These are phyloP conservation scores for Claviceps fusiformis DNA, from an alignment of 2,329 filamentous ascomycete species.

Conservation along the genomic window DNA sequence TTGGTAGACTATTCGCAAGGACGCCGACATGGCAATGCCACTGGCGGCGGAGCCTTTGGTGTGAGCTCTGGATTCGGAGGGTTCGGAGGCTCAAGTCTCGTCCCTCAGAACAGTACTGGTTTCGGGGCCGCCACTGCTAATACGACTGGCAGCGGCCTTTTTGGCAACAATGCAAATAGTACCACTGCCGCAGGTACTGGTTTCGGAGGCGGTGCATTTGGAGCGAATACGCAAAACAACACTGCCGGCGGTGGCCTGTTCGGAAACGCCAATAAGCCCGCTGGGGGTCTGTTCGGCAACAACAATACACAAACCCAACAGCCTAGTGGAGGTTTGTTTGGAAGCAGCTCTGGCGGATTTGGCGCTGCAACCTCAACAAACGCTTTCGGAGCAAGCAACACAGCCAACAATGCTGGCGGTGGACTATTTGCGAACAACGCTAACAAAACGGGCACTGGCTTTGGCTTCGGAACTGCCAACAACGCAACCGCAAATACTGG, in stretches of 20 bases:
- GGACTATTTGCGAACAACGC: constrained; percentile 29
- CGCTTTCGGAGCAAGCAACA: constrained; percentile 19
- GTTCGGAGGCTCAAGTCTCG: constrained; percentile 27
- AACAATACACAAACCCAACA: constrained; percentile 11
- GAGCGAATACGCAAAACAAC: constrained; percentile 15
- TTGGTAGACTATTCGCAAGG: constrained; percentile 82
- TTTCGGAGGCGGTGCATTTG: constrained; percentile 27
- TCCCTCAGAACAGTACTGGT: constrained; percentile 19
- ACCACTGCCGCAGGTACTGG: constrained; percentile 15
- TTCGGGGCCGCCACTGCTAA: constrained; percentile 31
- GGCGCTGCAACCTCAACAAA: constrained; percentile 19
- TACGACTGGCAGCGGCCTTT: constrained; percentile 22
- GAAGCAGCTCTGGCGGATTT: constrained; percentile 21
- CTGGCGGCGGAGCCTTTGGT: constrained; percentile 77
- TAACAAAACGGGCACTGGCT: constrained; percentile 23
- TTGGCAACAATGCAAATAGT: constrained; percentile 21
- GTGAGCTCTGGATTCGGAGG: constrained; percentile 39
- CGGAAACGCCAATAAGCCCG: constrained; percentile 14
- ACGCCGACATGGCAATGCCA: constrained; percentile 68
- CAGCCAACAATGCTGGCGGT: constrained; percentile 17
- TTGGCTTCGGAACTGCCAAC: constrained; percentile 29
- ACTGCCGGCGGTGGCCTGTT: constrained; percentile 27
- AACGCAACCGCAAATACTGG: constrained; percentile 11
- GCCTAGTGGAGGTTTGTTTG: constrained; percentile 14
- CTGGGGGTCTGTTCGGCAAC: constrained; percentile 13